Percentiles rank a stretch among this genome's conserved stretches.
These are phyloP conservation scores for Dysphania ambrosioides DNA, from an alignment of 148 eudicot species.

Conservation along the genomic window DNA sequence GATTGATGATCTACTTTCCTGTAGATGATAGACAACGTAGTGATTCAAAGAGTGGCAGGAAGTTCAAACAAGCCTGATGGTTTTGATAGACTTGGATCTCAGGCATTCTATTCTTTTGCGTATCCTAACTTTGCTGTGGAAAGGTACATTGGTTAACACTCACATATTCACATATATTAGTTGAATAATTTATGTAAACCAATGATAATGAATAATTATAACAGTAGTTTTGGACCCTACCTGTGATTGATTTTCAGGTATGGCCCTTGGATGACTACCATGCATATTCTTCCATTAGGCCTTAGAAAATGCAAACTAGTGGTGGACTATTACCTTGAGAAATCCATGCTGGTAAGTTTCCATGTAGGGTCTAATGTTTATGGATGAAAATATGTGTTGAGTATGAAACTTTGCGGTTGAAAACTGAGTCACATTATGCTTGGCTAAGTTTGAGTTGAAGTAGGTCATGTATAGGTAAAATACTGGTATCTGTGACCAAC, in stretches of 20 bases:
- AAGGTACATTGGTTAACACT: conserved; percentile 3
- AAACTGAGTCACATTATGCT: too few relatives aligned
- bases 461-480: too few relatives aligned
- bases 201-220: not conserved
- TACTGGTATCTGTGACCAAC: too few relatives aligned
- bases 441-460: too few relatives aligned
- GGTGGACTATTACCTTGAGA: conserved; percentile 13
- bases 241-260: conserved; percentile 1
- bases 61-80: conserved; percentile 12
- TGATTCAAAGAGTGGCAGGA: conserved; percentile 13
- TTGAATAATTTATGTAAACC: not conserved
- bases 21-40: not conserved
- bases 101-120: conserved; percentile 14
- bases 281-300: conserved; percentile 8
- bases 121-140: conserved; percentile 17
- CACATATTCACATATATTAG: not conserved
- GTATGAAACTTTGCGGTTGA: too few relatives aligned
- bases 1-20: not conserved
- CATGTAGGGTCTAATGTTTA: not conserved
- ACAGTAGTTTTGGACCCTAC: not conserved
- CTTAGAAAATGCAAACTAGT: conserved; percentile 10
- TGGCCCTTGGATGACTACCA: conserved; percentile 20
- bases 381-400: too few relatives aligned
- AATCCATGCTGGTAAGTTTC: conserved; percentile 5
- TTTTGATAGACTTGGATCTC: conserved; percentile 6